These are phyloP conservation scores for Myrica gale DNA, from an alignment of 306 rosid genomes.

Conservation along the genomic window DNA sequence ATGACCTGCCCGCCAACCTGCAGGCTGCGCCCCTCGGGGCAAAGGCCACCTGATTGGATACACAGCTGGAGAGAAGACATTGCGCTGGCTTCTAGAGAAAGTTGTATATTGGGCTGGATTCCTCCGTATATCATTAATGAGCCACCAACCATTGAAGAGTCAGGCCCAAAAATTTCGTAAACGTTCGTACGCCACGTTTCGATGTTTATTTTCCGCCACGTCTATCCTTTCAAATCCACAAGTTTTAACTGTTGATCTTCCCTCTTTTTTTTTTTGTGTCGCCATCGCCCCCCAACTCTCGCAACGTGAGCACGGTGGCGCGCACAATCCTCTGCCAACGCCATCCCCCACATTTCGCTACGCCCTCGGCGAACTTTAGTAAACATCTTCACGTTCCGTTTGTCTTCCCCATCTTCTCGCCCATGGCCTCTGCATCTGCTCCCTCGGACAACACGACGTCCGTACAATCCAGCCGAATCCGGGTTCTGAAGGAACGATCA, in stretches of 20 bases:
- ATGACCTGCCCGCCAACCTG: no score
- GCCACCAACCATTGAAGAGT: not conserved
- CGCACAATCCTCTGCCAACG: not conserved
- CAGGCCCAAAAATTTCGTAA: not conserved
- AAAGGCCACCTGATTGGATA: no score
- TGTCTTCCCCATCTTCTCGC: conserved; percentile 1
- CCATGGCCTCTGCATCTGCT: conserved; percentile 45
- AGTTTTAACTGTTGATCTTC: conserved; percentile 8
- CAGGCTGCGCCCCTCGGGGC: no score
- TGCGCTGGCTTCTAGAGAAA: not conserved
- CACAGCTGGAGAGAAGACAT: not conserved
- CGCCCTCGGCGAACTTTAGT: conserved; percentile 25
- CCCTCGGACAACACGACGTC: conserved; percentile 13
- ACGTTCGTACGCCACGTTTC: conserved; percentile 27
- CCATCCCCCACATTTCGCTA: not conserved
- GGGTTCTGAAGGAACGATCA: conserved; percentile 52
- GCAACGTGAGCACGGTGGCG: conserved; percentile 12
- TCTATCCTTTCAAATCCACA: conserved; percentile 48
- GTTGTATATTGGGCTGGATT: not conserved
- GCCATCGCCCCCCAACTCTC: not conserved
- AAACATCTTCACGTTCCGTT: no score
- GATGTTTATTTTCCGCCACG: conserved; percentile 31
- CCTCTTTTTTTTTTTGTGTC: not conserved
- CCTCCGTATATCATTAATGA: no score
- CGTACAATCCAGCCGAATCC: conserved; percentile 49